Evolutionary conservation across 2,329 filamentous ascomycete species (phyloP).

Genomic region (Cercospora janseana): DNA sequence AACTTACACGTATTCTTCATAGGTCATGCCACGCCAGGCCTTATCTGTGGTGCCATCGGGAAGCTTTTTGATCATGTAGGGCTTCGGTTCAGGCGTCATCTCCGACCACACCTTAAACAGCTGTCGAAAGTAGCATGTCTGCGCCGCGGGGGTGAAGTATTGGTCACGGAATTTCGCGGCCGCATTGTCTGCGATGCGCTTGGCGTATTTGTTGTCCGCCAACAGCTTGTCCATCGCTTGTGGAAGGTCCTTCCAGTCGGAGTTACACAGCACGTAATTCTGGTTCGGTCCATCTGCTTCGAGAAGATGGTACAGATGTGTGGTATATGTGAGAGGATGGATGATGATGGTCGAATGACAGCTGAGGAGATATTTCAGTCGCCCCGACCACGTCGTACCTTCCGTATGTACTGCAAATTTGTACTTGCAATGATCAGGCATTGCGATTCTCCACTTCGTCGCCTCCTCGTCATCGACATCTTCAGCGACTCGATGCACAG

Average conservation of each 20-base stretch:
- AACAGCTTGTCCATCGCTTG: conserved; percentile 30
- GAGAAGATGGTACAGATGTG: conserved; percentile 37
- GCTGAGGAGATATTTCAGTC: conserved; percentile 38
- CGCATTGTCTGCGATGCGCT: conserved; percentile 30
- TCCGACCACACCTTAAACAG: conserved; percentile 35
- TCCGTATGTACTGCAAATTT: conserved; percentile 37
- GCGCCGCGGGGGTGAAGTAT: conserved; percentile 32
- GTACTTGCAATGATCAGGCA: conserved; percentile 37
- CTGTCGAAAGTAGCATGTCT: conserved; percentile 37
- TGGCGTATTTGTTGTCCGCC: conserved; percentile 26
- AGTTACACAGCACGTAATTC: conserved; percentile 35
- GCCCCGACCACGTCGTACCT: conserved; percentile 38
- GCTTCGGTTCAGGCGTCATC: conserved; percentile 32
- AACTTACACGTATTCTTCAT: conserved; percentile 33
- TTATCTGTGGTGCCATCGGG: conserved; percentile 26
- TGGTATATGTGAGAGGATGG: conserved; percentile 35
- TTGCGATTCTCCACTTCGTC: conserved; percentile 30
- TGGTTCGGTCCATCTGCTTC: conserved; percentile 30
- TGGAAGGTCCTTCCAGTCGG: conserved; percentile 35
- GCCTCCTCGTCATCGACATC: conserved; percentile 28
- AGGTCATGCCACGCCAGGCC: conserved; percentile 31
- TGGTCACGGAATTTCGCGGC: conserved; percentile 27
- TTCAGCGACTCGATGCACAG: conserved; percentile 39
- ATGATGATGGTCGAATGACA: conserved; percentile 36
- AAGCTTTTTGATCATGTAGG: conserved; percentile 19